phyloP scores from a whole-genome alignment of 2,329 filamentous ascomycete species.

The Ustilaginoidea virens region DNA sequence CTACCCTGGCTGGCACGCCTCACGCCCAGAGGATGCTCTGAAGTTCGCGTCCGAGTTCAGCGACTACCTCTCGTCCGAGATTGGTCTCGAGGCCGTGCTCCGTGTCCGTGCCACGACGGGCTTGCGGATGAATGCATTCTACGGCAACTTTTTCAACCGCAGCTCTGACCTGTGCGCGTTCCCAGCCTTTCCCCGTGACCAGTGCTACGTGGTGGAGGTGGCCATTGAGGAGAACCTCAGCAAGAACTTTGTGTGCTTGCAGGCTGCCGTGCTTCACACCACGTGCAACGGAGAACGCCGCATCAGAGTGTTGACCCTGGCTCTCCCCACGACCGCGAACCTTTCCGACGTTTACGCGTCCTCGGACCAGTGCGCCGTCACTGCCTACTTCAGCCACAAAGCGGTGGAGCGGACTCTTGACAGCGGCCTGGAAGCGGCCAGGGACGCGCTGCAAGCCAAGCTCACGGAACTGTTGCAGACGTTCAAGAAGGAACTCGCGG shows the following conservation, averaged over 20 bases:
- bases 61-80: constrained; percentile 91
- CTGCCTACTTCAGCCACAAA: constrained; percentile 93
- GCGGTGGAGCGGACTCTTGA: constrained; percentile 82
- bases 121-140: constrained; percentile 92
- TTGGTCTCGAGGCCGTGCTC: constrained; percentile 88
- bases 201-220: constrained; percentile 95
- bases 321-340: constrained; percentile 81
- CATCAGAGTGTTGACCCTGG: constrained; percentile 86
- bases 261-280: constrained; percentile 89
- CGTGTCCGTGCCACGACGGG: constrained; percentile 91
- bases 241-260: constrained; percentile 83
- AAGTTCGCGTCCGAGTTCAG: constrained; percentile 97
- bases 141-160: constrained; percentile 98
- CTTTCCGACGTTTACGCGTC: constrained; percentile 87
- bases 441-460: constrained; percentile 84
- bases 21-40: constrained; percentile 84
- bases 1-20: constrained; percentile 95
- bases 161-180: constrained; percentile 96
- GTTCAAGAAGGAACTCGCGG: constrained; percentile 91
- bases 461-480: constrained; percentile 84
- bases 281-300: constrained; percentile 94
- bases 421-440: constrained; percentile 74
- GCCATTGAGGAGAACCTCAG: constrained; percentile 90
- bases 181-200: constrained; percentile 92
- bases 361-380: constrained; percentile 85